Conservation (phyloP, 1,284 basidiomycete species). For the Ceratobasidium papillatum region DNA sequence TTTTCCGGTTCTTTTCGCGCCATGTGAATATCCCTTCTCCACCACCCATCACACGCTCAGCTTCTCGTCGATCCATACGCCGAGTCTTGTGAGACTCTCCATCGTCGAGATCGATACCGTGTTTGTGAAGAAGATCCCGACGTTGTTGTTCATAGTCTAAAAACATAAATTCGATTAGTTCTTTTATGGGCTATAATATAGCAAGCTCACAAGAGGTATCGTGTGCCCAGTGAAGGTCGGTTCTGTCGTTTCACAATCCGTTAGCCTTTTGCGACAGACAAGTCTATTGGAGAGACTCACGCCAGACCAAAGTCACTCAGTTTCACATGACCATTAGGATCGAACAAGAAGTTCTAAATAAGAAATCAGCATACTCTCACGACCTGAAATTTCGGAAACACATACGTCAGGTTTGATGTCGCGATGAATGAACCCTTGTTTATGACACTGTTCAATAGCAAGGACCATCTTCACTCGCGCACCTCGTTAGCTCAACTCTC, state of each 20-base stretch:
- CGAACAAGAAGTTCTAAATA: slow-evolving; percentile 91
- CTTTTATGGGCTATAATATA: slow-evolving; percentile 30
- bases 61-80: slow-evolving; percentile 77
- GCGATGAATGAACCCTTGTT: slow-evolving; percentile 94
- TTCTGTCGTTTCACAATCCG: slow-evolving; percentile 57
- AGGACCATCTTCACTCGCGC: slow-evolving; percentile 80
- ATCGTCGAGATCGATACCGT: slow-evolving; percentile 94
- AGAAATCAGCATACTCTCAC: slow-evolving; percentile 48
- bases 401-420: slow-evolving; percentile 94
- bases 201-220: slow-evolving; percentile 79
- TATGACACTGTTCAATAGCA: slow-evolving; percentile 94
- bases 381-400: slow-evolving; percentile 45
- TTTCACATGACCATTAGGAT: slow-evolving; percentile 91
- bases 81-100: slow-evolving; percentile 72
- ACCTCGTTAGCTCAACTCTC: slow-evolving; percentile 4
- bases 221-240: slow-evolving; percentile 90
- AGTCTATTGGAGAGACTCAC: slow-evolving; percentile 70
- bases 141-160: slow-evolving; percentile 95
- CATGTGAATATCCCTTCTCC: slow-evolving; percentile 85
- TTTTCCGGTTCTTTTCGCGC: slow-evolving; percentile 91
- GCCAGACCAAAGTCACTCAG: slow-evolving; percentile 96
- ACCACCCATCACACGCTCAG: slow-evolving; percentile 81
- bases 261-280: slow-evolving; percentile 17
- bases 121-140: slow-evolving; percentile 85
- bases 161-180: slow-evolving; percentile 35